Conservation (phyloP, 768 basidiomycete genomes). For the Termitomyces titanicus region DNA sequence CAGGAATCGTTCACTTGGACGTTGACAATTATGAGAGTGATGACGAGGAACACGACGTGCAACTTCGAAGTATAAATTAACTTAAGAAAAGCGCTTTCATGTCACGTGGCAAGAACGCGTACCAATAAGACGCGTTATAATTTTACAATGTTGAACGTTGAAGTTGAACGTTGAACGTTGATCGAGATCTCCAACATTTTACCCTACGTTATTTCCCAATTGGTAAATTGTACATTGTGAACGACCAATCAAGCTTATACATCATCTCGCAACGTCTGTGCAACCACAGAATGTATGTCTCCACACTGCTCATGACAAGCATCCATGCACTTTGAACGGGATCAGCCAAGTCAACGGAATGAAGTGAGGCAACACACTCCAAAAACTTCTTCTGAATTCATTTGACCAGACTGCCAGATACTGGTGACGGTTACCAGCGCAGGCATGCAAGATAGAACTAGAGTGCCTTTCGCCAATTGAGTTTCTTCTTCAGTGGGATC, state of each 20-base stretch:
- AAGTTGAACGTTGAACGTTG: no score
- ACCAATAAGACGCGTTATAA: background rate
- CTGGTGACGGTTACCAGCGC: conserved; percentile 81
- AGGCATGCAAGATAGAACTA: conserved; percentile 85
- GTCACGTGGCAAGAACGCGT: background rate
- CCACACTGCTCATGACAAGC: conserved; percentile 65
- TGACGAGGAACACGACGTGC: background rate
- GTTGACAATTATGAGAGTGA: background rate
- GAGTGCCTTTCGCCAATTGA: conserved; percentile 49
- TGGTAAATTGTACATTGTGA: background rate
- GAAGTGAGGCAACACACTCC: conserved; percentile 40
- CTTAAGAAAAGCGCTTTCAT: background rate
- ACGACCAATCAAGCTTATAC: background rate
- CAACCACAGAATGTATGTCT: conserved; percentile 74
- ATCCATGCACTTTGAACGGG: conserved; percentile 56
- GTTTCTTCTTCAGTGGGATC: conserved; percentile 80
- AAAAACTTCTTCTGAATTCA: conserved; percentile 49
- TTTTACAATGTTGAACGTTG: no score
- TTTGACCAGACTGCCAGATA: conserved; percentile 80
- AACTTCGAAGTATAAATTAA: no score
- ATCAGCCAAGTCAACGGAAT: background rate
- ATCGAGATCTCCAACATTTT: no score
- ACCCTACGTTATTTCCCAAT: background rate
- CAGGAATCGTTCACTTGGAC: background rate
- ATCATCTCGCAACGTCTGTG: conserved; percentile 60